These are phyloP conservation scores for Zangia roseola DNA, from an alignment of 768 basidiomycete genomes.

Conservation along the genomic window DNA sequence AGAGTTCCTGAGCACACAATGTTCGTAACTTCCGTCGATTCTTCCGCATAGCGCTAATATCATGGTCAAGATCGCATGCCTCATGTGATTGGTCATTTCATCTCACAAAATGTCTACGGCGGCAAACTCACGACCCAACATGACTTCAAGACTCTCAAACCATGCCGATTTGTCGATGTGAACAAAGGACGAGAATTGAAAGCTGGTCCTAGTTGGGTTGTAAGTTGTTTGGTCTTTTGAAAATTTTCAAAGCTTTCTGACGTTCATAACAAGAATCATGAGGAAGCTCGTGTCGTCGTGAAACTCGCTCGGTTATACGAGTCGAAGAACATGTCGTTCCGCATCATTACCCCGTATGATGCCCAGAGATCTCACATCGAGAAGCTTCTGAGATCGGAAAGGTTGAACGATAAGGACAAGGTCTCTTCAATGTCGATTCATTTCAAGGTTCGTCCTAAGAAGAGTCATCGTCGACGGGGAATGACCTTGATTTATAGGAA, in stretches of 20 bases:
- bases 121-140: conserved; percentile 57
- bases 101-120: conserved; percentile 65
- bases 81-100: conserved; percentile 65
- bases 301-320: conserved; percentile 54
- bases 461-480: neutral
- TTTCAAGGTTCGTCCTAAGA: conserved; percentile 63
- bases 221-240: conserved; percentile 10
- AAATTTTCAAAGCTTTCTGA: conserved; percentile 2
- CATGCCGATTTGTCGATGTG: conserved; percentile 41
- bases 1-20: conserved; percentile 68
- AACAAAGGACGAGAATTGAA: conserved; percentile 30
- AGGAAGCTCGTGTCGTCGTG: conserved; percentile 53
- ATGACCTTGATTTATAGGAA: conserved; percentile 47
- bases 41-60: neutral
- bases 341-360: conserved; percentile 80
- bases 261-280: conserved; percentile 48
- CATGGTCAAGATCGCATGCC: conserved; percentile 72
- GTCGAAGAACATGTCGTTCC: conserved; percentile 44
- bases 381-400: conserved; percentile 42
- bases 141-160: conserved; percentile 33
- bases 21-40: conserved; percentile 38
- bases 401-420: conserved; percentile 58
- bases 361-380: conserved; percentile 64
- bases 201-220: conserved; percentile 35
- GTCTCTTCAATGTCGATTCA: conserved; percentile 73